A percentile compares a stretch with the other conserved stretches of the same genome.
These are phyloP conservation scores for Botryotinia narcissicola DNA, from an alignment of 2,329 filamentous ascomycete genomes.

Conservation along the genomic window DNA sequence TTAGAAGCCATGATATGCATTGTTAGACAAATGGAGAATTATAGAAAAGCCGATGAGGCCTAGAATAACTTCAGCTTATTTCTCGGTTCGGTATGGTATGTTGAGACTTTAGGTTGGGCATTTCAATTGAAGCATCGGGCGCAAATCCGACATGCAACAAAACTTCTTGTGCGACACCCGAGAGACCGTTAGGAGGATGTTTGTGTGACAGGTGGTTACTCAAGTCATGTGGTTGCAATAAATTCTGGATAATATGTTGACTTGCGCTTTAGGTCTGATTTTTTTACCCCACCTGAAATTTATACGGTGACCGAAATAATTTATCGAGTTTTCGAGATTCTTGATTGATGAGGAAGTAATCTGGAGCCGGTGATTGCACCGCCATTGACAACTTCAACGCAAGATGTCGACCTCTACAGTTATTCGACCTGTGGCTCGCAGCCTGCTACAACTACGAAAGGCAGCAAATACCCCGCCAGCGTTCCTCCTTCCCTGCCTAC, in stretches of 20 bases:
- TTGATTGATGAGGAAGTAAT: slow-evolving; percentile 11
- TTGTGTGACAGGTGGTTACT: slow-evolving; percentile 8
- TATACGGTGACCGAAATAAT: slow-evolving; percentile 16
- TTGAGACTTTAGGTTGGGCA: slow-evolving; percentile 15
- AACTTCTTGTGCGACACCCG: not conserved
- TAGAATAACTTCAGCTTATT: slow-evolving; percentile 1
- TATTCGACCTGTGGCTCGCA: slow-evolving; percentile 31
- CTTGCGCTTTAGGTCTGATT: slow-evolving; percentile 1
- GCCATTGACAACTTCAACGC: slow-evolving; percentile 26
- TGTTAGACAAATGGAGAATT: not conserved
- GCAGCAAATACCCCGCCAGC: slow-evolving; percentile 29
- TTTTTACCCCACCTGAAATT: not conserved
- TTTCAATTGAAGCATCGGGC: slow-evolving; percentile 11
- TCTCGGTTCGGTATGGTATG: slow-evolving; percentile 2
- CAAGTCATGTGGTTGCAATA: slow-evolving; percentile 10
- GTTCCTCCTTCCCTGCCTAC: slow-evolving; percentile 38
- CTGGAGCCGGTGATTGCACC: slow-evolving; percentile 10
- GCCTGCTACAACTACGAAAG: slow-evolving; percentile 26
- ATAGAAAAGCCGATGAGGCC: not conserved
- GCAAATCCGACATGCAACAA: slow-evolving; percentile 24
- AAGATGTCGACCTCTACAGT: slow-evolving; percentile 36
- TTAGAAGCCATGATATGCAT: slow-evolving; percentile 6
- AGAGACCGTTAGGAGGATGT: not conserved
- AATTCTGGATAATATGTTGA: slow-evolving; percentile 10
- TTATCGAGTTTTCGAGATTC: slow-evolving; percentile 26